Evolutionary conservation across 148 eudicot genomes (phyloP).

Genomic region (Heliosperma pusillum): DNA sequence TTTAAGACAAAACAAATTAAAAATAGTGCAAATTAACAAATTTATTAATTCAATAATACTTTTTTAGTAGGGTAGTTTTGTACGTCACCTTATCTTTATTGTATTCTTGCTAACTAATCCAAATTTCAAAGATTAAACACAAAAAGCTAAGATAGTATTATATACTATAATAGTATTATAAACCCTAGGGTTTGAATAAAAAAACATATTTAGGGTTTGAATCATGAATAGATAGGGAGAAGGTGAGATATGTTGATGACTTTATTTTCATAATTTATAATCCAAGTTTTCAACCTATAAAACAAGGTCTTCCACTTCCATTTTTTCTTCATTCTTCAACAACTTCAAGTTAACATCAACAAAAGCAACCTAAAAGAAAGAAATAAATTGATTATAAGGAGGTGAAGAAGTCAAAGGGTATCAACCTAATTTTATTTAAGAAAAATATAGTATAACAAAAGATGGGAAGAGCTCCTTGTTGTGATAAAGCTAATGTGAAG

Average conservation of each 20-base stretch:
- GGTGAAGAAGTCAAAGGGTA: conserved; percentile 4
- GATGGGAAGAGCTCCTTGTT: conserved; percentile 92
- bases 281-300: conserved; percentile 57
- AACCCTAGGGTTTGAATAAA: conserved; percentile 14
- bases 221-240: conserved; percentile 20
- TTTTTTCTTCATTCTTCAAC: conserved; percentile 30
- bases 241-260: conserved; percentile 24
- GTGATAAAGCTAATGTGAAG: conserved; percentile 88
- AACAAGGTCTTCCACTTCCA: conserved; percentile 47
- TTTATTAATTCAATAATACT: neutral
- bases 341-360: conserved; percentile 10
- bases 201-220: conserved; percentile 14
- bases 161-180: neutral
- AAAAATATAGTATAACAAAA: neutral
- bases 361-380: conserved; percentile 12
- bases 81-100: conserved; percentile 24
- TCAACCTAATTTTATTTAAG: neutral
- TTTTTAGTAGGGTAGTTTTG: conserved; percentile 26
- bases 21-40: neutral
- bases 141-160: neutral
- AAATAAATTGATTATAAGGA: neutral
- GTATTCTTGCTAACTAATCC: conserved; percentile 52
- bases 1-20: neutral
- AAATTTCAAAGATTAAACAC: conserved; percentile 20
- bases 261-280: conserved; percentile 26